Base-by-base conservation (phyloP, 148 eudicot genomes). In the Nepenthes gracilis region DNA sequence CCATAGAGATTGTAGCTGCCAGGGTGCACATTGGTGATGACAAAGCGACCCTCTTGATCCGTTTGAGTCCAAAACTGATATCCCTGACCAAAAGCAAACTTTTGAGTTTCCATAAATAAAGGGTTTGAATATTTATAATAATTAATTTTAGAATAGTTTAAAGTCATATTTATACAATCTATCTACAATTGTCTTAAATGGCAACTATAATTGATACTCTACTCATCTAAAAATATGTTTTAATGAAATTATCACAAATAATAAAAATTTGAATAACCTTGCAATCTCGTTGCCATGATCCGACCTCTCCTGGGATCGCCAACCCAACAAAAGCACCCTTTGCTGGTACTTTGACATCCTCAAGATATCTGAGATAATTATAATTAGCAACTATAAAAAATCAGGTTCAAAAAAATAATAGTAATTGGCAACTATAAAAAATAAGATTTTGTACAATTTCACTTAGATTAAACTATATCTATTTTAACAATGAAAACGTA, bases 31-130 rank as follows among this genome's bases (percentile, higher is more conserved):
- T 71, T 66, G 3, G 65, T 14, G 11, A 90, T 84, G 38, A 55
- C 64, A 69, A 90, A 90, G 61, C 56, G 51, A 40, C 97, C 97
- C 12, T 77, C 54, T 1, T 79, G 76, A 35, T 82, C 78, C 12
- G 86, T 70, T 47, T 43, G 80, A 2, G 86, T 77, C 97, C 97
- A 87, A 43, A 87, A 87, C 45, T 87, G 95, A 58, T 87, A 87
- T 4, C 78, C 81, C 95, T 87, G 72, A 36, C 13, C 61, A 55
- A 33, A 68, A 78, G 34, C 57, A 69, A 64, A 23, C 64, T 67
- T 47, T 60, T 15, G 12, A 35, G 54, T 9, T 35, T 48, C 4
- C 47, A 45, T 14, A 33, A 57, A 38, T 43, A 12, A 33, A 2
- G 55, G 5, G 49, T 33, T 11, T n/a, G 36, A 33, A 12, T 32